Percentiles rank a stretch among this genome's conserved stretches.
These are phyloP conservation scores for Fibroporia radiculosa DNA, from an alignment of 768 basidiomycete species.

Conservation along the genomic window DNA sequence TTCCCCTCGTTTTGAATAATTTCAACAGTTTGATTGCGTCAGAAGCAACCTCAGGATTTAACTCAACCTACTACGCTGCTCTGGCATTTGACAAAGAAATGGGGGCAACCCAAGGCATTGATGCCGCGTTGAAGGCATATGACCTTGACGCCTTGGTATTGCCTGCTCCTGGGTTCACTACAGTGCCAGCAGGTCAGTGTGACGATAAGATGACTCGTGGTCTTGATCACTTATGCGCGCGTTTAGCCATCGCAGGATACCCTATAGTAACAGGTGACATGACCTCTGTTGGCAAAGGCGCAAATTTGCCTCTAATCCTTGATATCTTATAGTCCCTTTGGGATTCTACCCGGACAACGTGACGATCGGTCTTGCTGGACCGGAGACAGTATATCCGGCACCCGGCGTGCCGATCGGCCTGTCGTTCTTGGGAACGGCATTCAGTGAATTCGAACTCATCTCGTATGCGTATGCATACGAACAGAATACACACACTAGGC, in stretches of 20 bases:
- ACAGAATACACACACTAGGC: constrained; percentile 48
- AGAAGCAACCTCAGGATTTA: constrained; percentile 18
- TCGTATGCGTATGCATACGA: constrained; percentile 41
- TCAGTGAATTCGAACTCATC: constrained; percentile 35
- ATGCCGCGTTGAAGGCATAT: constrained; percentile 23
- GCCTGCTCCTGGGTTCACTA: constrained; percentile 23
- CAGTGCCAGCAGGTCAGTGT: constrained; percentile 15
- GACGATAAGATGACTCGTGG: constrained; percentile 29
- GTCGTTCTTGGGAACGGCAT: constrained; percentile 38
- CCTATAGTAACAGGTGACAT: constrained; percentile 52
- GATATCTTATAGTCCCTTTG: constrained; percentile 24
- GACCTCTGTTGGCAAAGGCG: background rate
- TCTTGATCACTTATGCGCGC: constrained; percentile 17
- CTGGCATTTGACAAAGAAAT: constrained; percentile 24
- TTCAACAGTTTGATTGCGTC: constrained; percentile 21
- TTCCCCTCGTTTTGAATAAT: constrained; percentile 21
- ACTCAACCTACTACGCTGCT: constrained; percentile 24
- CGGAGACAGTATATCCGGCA: constrained; percentile 21
- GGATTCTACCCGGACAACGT: constrained; percentile 30
- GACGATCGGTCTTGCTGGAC: constrained; percentile 27
- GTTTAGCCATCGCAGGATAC: constrained; percentile 53
- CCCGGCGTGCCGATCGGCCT: constrained; percentile 29
- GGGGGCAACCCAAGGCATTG: constrained; percentile 27
- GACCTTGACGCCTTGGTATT: constrained; percentile 28
- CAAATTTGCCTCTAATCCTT: background rate